phyloP scores from a whole-genome alignment of 176 grass and related monocot genomes.

The Cymbopogon citratus region DNA sequence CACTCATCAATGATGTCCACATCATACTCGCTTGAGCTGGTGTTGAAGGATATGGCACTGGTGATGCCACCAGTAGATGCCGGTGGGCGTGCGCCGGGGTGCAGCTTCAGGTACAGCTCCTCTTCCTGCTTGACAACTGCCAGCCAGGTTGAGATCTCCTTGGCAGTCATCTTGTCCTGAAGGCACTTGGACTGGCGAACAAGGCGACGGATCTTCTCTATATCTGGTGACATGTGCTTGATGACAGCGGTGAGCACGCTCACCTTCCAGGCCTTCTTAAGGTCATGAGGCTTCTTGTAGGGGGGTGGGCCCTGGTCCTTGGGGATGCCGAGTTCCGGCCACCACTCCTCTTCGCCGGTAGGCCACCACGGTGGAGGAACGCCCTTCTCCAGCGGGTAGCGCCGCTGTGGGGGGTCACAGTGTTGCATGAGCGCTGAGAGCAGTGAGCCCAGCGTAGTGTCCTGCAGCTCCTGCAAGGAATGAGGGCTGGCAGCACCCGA shows the following conservation, averaged over 20 bases:
- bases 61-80: conserved; percentile 29
- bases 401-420: conserved; percentile 89
- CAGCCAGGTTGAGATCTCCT: conserved; percentile 94
- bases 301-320: conserved; percentile 80
- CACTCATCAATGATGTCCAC: conserved; percentile 67
- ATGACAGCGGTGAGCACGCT: conserved; percentile 96
- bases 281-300: conserved; percentile 98
- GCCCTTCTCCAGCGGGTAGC: conserved; percentile 92
- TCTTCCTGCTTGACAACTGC: conserved; percentile 93
- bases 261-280: conserved; percentile 98
- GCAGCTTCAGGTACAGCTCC: conserved; percentile 63
- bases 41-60: conserved; percentile 65
- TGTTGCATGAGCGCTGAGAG: conserved; percentile 98
- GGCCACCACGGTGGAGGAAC: conserved; percentile 94
- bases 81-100: conserved; percentile 47
- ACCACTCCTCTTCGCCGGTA: conserved; percentile 72
- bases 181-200: conserved; percentile 95
- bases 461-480: conserved; percentile 91
- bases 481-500: conserved; percentile 44
- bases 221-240: conserved; percentile 97
- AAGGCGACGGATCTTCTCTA: conserved; percentile 88
- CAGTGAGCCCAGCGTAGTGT: conserved; percentile 88
- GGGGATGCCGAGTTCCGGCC: conserved; percentile 57
- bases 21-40: conserved; percentile 78
- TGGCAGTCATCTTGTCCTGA: conserved; percentile 99